Base-by-base conservation (phyloP, 345 rosid species). In the Eucalyptus curtisii region DNA sequence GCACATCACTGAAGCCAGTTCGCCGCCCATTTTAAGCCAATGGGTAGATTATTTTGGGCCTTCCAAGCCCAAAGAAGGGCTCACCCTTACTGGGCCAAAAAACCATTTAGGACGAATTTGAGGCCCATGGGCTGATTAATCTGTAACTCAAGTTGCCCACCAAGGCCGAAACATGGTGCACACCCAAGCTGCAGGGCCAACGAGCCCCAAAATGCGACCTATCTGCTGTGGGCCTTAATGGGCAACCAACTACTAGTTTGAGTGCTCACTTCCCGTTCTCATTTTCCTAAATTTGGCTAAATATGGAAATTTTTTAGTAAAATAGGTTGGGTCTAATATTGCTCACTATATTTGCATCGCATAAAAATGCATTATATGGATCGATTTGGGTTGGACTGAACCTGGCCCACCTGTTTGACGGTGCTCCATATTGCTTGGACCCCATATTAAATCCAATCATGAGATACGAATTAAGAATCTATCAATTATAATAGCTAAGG, bases 341-440 rank as follows among this genome's bases (percentile, higher is more conserved):
- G 25, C 10, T 8, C 10, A 0, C 25, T 19, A 52, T 52, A 19
- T 52, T 20, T 52, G 57, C 57, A 52, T 52, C 0, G 10, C 22
- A 52, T 20, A 3, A 20, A 52, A 52, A 52, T 4, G 10, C 10
- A 52, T 52, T 52, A 20, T 20, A 52, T 52, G 10, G 0, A 10
- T 52, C 0, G 0, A 52, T 52, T 20, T 52, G 25, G 10, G 10
- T 52, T 52, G 57, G 25, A 52, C 0, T 20, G 0, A 8, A 52
- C 5, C 5, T 2, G 0, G 1, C 5, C 57, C 57, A 20, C 10
- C 1, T 3, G 1, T 3, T 52, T 20, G 10, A 52, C 1, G 0
- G 0, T 10, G 0, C 10, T 52, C 2, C 31, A 12, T 25, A 25
- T 59, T 27, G 7, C 14, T 11, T 1, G 66, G 66, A 59, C 0